phyloP scores from a whole-genome alignment of 345 rosid genomes.

The Populus euphratica region DNA sequence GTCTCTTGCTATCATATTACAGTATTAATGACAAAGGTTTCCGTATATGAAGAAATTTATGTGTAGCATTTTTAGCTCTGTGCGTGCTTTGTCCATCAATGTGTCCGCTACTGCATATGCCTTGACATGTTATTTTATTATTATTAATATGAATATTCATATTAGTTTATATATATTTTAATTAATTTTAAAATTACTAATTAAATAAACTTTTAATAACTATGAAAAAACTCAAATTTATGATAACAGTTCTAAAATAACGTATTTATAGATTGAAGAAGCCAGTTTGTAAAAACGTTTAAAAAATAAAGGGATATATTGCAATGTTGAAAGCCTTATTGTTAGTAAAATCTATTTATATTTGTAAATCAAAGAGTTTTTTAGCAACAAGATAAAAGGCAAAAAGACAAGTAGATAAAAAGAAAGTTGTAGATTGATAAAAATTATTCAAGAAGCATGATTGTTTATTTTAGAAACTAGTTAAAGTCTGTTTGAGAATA shows the following conservation, averaged over 20 bases:
- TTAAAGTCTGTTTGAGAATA: too few species aligned
- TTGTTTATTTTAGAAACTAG: too few species aligned
- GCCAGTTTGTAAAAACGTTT: not conserved
- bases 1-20: too few species aligned
- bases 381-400: not conserved
- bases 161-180: accelerated
- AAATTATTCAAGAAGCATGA: not conserved
- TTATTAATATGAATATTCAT: accelerated
- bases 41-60: not conserved
- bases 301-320: slow-evolving; percentile 11
- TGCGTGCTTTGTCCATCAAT: not conserved
- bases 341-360: slow-evolving; percentile 9
- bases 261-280: not conserved
- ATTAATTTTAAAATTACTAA: too few species aligned
- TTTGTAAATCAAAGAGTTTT: slow-evolving; percentile 11
- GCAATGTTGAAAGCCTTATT: slow-evolving; percentile 11
- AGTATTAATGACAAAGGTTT: too few species aligned
- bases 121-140: too few species aligned
- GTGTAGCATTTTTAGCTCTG: not conserved
- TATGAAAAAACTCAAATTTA: accelerated
- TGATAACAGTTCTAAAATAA: slow-evolving; percentile 7
- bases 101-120: not conserved
- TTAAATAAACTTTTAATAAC: accelerated
- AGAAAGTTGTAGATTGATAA: not conserved
- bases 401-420: slow-evolving; percentile 1